phyloP scores from a whole-genome alignment of 2,329 filamentous ascomycete genomes.

The Helminthosporium solani region DNA sequence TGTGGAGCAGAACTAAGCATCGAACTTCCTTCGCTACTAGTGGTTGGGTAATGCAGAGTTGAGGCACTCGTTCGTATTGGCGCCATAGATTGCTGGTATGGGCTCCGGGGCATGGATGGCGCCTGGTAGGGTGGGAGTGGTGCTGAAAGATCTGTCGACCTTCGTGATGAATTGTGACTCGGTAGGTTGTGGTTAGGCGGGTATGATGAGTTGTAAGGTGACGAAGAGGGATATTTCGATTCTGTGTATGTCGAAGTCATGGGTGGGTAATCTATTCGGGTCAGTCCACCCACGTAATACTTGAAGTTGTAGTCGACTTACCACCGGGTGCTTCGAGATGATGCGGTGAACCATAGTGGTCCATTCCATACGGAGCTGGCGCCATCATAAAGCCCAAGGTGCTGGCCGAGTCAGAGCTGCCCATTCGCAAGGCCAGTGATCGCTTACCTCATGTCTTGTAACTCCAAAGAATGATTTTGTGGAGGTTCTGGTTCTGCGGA shows the following conservation, averaged over 20 bases:
- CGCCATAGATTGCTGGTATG: slow-evolving; percentile 34
- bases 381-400: slow-evolving; percentile 44
- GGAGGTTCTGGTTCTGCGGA: slow-evolving; percentile 23
- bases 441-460: slow-evolving; percentile 44
- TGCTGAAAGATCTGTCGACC: slow-evolving; percentile 29
- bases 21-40: slow-evolving; percentile 19
- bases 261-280: slow-evolving; percentile 26
- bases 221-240: slow-evolving; percentile 26
- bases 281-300: slow-evolving; percentile 3
- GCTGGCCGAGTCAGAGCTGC: slow-evolving; percentile 27
- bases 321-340: slow-evolving; percentile 29
- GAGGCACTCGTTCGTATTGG: slow-evolving; percentile 31
- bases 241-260: slow-evolving; percentile 33
- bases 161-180: slow-evolving; percentile 26
- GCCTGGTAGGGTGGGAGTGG: slow-evolving; percentile 35
- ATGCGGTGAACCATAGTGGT: slow-evolving; percentile 36
- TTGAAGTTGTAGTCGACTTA: slow-evolving; percentile 5
- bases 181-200: slow-evolving; percentile 27
- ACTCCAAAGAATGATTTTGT: slow-evolving; percentile 22
- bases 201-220: slow-evolving; percentile 31
- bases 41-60: slow-evolving; percentile 23
- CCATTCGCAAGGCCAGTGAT: not conserved
- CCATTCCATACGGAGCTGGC: slow-evolving; percentile 42
- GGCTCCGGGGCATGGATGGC: slow-evolving; percentile 31
- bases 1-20: slow-evolving; percentile 28